Evolutionary conservation across 129 eudicot species (phyloP).

Genomic region (Escallonia rubra): DNA sequence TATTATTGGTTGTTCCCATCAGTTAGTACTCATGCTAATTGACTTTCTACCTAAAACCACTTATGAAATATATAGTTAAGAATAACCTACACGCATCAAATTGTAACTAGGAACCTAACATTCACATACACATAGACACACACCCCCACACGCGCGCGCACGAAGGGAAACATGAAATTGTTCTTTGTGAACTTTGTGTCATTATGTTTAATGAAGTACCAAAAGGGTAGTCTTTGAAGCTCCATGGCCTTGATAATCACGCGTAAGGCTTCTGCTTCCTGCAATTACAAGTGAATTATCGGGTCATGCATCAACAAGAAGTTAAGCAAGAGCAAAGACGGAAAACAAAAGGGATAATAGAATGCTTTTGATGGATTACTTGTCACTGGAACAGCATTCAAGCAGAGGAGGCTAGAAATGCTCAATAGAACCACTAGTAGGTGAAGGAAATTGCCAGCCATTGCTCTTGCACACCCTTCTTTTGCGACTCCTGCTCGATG

Average conservation of each 20-base stretch:
- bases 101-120: no score
- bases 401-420: conserved; percentile 23
- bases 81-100: no score
- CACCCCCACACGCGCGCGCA: no score
- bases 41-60: no score
- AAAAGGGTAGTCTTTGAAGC: conserved; percentile 14
- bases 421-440: conserved; percentile 31
- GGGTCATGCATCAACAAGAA: neutral
- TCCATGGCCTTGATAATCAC: conserved; percentile 17
- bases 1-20: no score
- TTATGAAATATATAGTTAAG: no score
- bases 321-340: neutral
- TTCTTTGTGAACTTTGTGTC: neutral
- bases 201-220: conserved; percentile 19
- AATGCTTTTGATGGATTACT: conserved; percentile 25
- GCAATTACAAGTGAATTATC: conserved; percentile 1
- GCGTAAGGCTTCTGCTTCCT: conserved; percentile 47
- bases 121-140: no score
- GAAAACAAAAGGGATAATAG: neutral
- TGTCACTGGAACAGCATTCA: conserved; percentile 49
- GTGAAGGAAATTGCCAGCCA: conserved; percentile 38
- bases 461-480: conserved; percentile 4
- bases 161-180: neutral
- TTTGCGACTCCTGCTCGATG: neutral
- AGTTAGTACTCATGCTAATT: no score